A percentile compares a stretch with the other conserved stretches of the same genome.
phyloP scores from a whole-genome alignment of 169 alveolate genomes.

The Plasmodium inui region DNA sequence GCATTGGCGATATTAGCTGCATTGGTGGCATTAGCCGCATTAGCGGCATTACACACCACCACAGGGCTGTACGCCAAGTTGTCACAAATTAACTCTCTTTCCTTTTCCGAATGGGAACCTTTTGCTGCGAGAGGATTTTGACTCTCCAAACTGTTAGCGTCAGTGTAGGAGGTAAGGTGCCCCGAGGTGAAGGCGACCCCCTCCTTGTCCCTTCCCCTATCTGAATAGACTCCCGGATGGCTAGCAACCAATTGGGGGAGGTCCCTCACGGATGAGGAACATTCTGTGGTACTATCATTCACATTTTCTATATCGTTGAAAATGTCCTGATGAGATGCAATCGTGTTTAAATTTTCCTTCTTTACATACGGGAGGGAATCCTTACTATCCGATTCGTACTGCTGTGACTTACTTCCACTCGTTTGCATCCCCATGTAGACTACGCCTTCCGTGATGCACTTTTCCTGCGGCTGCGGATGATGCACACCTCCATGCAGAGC shows the following conservation, averaged over 20 bases:
- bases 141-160: not conserved
- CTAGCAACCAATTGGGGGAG: not conserved
- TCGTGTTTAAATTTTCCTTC: constrained; percentile 18
- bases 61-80: not conserved
- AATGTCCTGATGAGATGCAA: constrained; percentile 9
- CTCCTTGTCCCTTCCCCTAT: not conserved
- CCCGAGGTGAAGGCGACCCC: not conserved
- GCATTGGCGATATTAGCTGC: too few relatives aligned
- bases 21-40: not conserved
- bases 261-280: constrained; percentile 20
- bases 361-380: not conserved
- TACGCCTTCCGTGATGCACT: not conserved
- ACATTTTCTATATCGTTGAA: constrained; percentile 41
- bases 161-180: not conserved
- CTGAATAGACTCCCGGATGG: not conserved
- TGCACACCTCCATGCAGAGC: not conserved
- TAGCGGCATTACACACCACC: not conserved
- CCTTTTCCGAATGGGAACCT: not conserved
- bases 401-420: not conserved
- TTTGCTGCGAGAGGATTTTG: not conserved
- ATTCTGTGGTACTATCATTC: constrained; percentile 57
- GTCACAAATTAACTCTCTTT: not conserved
- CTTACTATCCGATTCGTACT: not conserved
- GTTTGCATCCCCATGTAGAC: not conserved
- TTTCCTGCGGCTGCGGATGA: not conserved